A percentile compares a stretch with the other conserved stretches of the same genome.
Conservation (phyloP, 2,329 filamentous ascomycete genomes). For the Zymoseptoria tritici region DNA sequence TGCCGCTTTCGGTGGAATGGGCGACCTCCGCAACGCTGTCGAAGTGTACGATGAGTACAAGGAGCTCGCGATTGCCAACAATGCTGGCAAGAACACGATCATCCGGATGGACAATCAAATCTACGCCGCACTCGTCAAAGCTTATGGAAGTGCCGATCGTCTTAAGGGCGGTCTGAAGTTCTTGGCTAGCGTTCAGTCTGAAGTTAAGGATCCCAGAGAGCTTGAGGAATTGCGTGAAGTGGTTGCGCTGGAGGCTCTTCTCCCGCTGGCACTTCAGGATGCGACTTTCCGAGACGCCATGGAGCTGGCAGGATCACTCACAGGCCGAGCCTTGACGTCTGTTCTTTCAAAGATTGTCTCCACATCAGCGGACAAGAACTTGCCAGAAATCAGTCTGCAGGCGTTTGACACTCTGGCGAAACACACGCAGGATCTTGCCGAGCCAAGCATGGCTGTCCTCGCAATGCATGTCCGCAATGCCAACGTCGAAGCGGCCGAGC, state of each 20-base stretch:
- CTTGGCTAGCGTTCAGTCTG: constrained; percentile 66
- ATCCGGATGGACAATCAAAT: constrained; percentile 73
- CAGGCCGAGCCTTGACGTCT: constrained; percentile 49
- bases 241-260: constrained; percentile 66
- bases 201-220: constrained; percentile 39
- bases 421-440: constrained; percentile 39
- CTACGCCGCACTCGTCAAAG: constrained; percentile 85
- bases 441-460: constrained; percentile 69
- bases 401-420: constrained; percentile 45
- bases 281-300: constrained; percentile 68
- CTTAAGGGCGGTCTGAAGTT: constrained; percentile 77
- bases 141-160: constrained; percentile 76
- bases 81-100: constrained; percentile 61
- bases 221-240: constrained; percentile 54
- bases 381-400: constrained; percentile 58
- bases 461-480: constrained; percentile 79
- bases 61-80: constrained; percentile 73
- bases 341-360: constrained; percentile 68
- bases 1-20: constrained; percentile 74
- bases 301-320: constrained; percentile 58
- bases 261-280: constrained; percentile 66
- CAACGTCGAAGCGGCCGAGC: constrained; percentile 66
- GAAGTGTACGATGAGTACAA: constrained; percentile 96
- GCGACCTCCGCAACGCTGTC: constrained; percentile 79
- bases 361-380: constrained; percentile 70